Evolutionary conservation across 257 asterid species (phyloP).

Genomic region (Oldenlandia corymbosa): DNA sequence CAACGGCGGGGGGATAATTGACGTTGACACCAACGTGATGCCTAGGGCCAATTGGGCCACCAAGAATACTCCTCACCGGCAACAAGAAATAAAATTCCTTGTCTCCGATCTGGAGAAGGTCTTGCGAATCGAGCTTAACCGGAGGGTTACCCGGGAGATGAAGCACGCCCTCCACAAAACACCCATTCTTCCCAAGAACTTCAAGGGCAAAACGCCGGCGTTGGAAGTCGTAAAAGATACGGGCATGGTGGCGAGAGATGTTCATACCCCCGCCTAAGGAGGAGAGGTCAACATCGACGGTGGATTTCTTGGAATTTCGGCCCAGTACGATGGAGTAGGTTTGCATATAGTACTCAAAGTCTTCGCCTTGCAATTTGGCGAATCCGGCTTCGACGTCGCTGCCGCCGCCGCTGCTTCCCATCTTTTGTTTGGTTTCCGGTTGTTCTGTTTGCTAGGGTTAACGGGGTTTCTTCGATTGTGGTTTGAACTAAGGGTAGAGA

Average conservation of each 20-base stretch:
- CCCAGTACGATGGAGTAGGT: conserved; percentile 92
- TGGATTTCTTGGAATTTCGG: conserved; percentile 90
- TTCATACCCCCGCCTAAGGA: conserved; percentile 99
- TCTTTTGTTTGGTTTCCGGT: conserved; percentile 15
- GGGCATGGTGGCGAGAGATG: conserved; percentile 99
- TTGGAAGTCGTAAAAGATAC: conserved; percentile 93
- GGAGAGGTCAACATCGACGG: conserved; percentile 93
- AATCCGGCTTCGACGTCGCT: conserved; percentile 98
- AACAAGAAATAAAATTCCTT: conserved; percentile 81
- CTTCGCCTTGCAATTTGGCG: conserved; percentile 97
- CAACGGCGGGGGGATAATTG: conserved; percentile 25
- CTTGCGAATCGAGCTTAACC: conserved; percentile 93
- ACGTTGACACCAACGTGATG: conserved; percentile 39
- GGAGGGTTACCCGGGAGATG: conserved; percentile 82
- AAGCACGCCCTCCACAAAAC: conserved; percentile 89
- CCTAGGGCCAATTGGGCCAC: conserved; percentile 77
- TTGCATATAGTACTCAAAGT: conserved; percentile 97
- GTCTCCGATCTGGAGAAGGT: conserved; percentile 87
- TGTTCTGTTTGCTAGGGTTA: background rate
- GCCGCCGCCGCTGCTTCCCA: conserved; percentile 72
- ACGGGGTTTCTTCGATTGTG: too few relatives aligned
- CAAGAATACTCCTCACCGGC: conserved; percentile 82
- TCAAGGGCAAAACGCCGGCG: conserved; percentile 98
- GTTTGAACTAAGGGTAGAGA: too few relatives aligned
- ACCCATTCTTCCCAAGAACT: conserved; percentile 91